These are phyloP conservation scores for Phytophthora quininea DNA, from an alignment of 352 stramenopile species.

Conservation along the genomic window DNA sequence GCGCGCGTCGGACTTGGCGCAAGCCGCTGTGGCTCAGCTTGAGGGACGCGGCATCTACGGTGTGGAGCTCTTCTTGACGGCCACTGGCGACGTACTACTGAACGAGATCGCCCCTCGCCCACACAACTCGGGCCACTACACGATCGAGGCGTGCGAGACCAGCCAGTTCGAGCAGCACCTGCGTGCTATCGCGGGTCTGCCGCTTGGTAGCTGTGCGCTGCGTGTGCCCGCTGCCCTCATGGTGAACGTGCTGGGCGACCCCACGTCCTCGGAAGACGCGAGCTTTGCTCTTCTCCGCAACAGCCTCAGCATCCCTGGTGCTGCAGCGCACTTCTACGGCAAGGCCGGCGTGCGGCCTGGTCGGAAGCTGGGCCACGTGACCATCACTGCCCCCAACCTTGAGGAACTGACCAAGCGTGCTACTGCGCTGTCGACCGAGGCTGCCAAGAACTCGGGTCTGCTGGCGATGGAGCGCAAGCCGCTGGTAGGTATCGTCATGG, in stretches of 20 bases:
- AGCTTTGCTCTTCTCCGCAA: constrained; percentile 74
- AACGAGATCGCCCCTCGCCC: constrained; percentile 98
- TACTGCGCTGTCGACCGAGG: constrained; percentile 55
- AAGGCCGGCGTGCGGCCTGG: constrained; percentile 90
- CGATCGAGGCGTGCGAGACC: constrained; percentile 97
- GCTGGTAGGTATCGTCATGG: constrained; percentile 91
- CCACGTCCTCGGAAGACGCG: constrained; percentile 75
- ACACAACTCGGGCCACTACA: constrained; percentile 99
- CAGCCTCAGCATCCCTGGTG: constrained; percentile 75
- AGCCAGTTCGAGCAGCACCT: constrained; percentile 99
- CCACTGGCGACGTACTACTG: constrained; percentile 87
- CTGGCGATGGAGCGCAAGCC: constrained; percentile 29
- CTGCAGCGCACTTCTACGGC: constrained; percentile 97
- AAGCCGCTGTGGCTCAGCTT: constrained; percentile 76
- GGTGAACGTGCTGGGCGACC: constrained; percentile 91
- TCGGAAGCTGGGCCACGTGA: constrained; percentile 98
- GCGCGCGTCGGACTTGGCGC: constrained; percentile 64
- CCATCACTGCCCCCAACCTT: constrained; percentile 90
- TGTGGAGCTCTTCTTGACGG: constrained; percentile 97
- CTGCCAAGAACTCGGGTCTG: constrained; percentile 49
- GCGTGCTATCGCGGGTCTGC: constrained; percentile 92
- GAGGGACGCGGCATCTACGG: constrained; percentile 94
- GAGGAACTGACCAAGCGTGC: constrained; percentile 80
- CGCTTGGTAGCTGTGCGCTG: constrained; percentile 93
- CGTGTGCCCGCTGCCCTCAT: constrained; percentile 91